A percentile compares a stretch with the other conserved stretches of the same genome.
Evolutionary conservation across 371 early-diverging fungal genomes (phyloP).

Genomic region (Mucor circinelloides): DNA sequence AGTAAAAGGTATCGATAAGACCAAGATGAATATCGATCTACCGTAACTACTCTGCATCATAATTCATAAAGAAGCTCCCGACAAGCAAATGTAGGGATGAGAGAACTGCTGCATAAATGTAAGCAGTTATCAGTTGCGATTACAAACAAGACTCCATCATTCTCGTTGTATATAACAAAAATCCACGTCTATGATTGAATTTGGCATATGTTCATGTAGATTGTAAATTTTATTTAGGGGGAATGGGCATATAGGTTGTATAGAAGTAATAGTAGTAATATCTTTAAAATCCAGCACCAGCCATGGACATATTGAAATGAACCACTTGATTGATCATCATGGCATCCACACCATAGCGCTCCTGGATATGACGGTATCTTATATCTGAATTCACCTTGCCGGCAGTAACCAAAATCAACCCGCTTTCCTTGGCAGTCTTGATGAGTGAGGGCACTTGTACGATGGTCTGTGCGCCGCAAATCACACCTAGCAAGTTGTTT

Average conservation of each 20-base stretch:
- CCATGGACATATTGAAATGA: conserved; percentile 52
- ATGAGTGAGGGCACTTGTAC: conserved; percentile 89
- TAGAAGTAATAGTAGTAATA: not conserved
- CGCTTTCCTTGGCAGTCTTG: conserved; percentile 87
- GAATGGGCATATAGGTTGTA: not conserved
- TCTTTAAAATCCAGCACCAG: conserved; percentile 47
- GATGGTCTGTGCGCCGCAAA: conserved; percentile 86
- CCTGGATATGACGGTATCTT: conserved; percentile 69
- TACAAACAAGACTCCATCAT: no score
- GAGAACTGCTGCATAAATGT: no score
- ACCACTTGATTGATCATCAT: conserved; percentile 62
- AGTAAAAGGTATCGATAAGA: no score
- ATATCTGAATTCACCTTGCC: conserved; percentile 73
- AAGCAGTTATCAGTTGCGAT: no score
- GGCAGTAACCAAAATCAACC: conserved; percentile 86
- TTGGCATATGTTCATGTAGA: not conserved
- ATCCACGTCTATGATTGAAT: no score
- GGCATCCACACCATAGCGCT: conserved; percentile 85
- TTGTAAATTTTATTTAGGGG: not conserved
- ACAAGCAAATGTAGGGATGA: no score
- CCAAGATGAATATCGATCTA: no score
- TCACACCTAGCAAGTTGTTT: conserved; percentile 84
- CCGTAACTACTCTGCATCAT: no score
- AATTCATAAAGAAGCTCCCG: no score
- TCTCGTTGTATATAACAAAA: no score